Base-by-base conservation (phyloP, 2,329 filamentous ascomycete genomes). In the Ophiostoma himal-ulmi region DNA sequence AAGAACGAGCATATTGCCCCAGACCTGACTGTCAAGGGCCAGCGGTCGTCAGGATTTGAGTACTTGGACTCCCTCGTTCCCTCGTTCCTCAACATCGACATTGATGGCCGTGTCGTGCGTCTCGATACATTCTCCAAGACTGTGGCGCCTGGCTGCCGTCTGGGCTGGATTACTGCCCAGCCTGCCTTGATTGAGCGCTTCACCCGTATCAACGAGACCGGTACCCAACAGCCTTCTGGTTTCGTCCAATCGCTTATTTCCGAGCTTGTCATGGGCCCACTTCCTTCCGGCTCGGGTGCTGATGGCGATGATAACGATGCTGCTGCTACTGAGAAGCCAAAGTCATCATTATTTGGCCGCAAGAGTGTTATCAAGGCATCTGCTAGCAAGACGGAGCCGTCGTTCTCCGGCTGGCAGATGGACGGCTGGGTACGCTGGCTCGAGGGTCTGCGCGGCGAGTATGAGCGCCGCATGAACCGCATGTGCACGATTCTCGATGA, bases 101-200 rank as follows among this genome's bases (percentile, higher is more conserved):
- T 86, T 26, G 91, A 97, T 75, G 94, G 94, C 71, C 90, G 94
- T 48, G 94, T 97, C 60, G 85, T 97, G 71, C 90, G 94, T 66
- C 85, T 97, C 3, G 94, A 97, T 78, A 97, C 94, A 0, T 97
- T 97, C 79, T 95, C 91, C 76, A 97, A 98, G 81, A 96, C 92
- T 0, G 86, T 97, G 22, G 93, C 93, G 0, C 94, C 94, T 0
- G 94, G 94, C 1, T 96, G 92, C 77, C 89, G 94, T 39, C 82
- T 97, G 1, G 94, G 94, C 57, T 97, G 93, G 92, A 89, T 97
- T 74, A 96, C 94, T 0, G 89, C 91, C 0, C 91, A 96, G 76
- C 93, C 93, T 1, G 88, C 82, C 0, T 82, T 97, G 67, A 84
- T 93, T 66, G 92, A 96, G 78, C 88, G 91, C 11, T 70, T 39